Evolutionary conservation across 78 protist genomes (phyloP).

Genomic region (Dictyostelium purpureum): DNA sequence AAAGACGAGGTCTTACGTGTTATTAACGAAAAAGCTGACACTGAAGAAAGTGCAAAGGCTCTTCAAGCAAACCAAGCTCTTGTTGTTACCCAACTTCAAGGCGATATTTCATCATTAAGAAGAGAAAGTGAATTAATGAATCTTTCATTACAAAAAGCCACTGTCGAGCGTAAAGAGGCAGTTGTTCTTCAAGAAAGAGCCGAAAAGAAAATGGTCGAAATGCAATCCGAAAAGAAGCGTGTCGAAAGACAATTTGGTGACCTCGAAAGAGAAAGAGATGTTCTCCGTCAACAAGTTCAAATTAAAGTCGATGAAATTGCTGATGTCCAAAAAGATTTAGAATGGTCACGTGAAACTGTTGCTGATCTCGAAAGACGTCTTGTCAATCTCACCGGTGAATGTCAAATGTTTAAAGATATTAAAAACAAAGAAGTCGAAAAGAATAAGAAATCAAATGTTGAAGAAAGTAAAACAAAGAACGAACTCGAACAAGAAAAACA

Average conservation of each 20-base stretch:
- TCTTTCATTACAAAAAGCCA: slow-evolving; percentile 33
- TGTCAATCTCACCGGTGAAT: slow-evolving; percentile 19
- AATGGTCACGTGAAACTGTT: slow-evolving; percentile 71
- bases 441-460: neutral
- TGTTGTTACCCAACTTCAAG: slow-evolving; percentile 51
- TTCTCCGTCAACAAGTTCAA: slow-evolving; percentile 68
- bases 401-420: slow-evolving; percentile 64
- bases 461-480: slow-evolving; percentile 9
- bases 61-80: slow-evolving; percentile 58
- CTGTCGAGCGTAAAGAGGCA: slow-evolving; percentile 32
- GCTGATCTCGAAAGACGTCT: slow-evolving; percentile 69
- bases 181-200: slow-evolving; percentile 14
- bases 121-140: slow-evolving; percentile 34
- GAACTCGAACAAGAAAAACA: slow-evolving; percentile 46
- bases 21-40: slow-evolving; percentile 15
- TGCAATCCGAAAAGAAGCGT: slow-evolving; percentile 12
- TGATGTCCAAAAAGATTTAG: slow-evolving; percentile 48
- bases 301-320: slow-evolving; percentile 63
- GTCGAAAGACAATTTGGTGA: slow-evolving; percentile 77
- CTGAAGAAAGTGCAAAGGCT: slow-evolving; percentile 7
- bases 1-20: slow-evolving; percentile 40
- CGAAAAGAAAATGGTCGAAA: slow-evolving; percentile 33
- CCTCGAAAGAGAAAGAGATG: slow-evolving; percentile 63
- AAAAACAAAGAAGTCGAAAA: slow-evolving; percentile 41
- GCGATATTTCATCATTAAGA: neutral